A percentile compares a stretch with the other conserved stretches of the same genome.
phyloP scores from a whole-genome alignment of 352 stramenopile species.

The Salisapilia sapeloensis region DNA sequence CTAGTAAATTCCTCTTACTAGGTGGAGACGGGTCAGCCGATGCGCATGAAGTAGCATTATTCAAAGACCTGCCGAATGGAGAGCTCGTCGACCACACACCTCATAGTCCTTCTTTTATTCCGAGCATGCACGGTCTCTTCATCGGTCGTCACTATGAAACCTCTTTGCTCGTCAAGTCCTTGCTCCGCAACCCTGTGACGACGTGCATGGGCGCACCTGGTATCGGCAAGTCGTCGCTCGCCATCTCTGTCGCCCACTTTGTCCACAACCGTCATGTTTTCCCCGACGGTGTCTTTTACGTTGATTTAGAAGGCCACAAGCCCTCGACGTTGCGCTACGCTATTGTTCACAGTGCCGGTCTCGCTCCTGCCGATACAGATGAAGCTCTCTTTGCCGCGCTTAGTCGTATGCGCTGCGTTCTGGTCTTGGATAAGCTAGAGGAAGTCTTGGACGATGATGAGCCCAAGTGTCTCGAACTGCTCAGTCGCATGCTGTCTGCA shows the following conservation, averaged over 20 bases:
- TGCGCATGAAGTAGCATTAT: slow-evolving; percentile 51
- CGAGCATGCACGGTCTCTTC: slow-evolving; percentile 69
- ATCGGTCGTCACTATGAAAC: slow-evolving; percentile 66
- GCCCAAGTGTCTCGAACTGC: slow-evolving; percentile 43
- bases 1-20: slow-evolving; percentile 63
- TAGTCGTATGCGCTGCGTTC: slow-evolving; percentile 39
- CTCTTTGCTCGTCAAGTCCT: slow-evolving; percentile 56
- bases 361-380: slow-evolving; percentile 50
- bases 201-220: slow-evolving; percentile 51
- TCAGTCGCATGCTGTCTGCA: slow-evolving; percentile 52
- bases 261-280: slow-evolving; percentile 64
- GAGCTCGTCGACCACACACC: slow-evolving; percentile 44
- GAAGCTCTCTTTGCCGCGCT: slow-evolving; percentile 68
- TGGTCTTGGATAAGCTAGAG: slow-evolving; percentile 71
- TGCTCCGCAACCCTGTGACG: slow-evolving; percentile 59
- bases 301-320: slow-evolving; percentile 70
- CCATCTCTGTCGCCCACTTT: slow-evolving; percentile 68
- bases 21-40: slow-evolving; percentile 11
- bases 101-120: slow-evolving; percentile 52
- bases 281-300: slow-evolving; percentile 66
- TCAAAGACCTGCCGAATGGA: slow-evolving; percentile 41
- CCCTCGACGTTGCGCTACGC: slow-evolving; percentile 62
- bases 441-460: slow-evolving; percentile 64
- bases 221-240: slow-evolving; percentile 70
- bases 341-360: slow-evolving; percentile 62